Conservation (phyloP, 148 eudicot species). For the Pharnaceum exiguum region DNA sequence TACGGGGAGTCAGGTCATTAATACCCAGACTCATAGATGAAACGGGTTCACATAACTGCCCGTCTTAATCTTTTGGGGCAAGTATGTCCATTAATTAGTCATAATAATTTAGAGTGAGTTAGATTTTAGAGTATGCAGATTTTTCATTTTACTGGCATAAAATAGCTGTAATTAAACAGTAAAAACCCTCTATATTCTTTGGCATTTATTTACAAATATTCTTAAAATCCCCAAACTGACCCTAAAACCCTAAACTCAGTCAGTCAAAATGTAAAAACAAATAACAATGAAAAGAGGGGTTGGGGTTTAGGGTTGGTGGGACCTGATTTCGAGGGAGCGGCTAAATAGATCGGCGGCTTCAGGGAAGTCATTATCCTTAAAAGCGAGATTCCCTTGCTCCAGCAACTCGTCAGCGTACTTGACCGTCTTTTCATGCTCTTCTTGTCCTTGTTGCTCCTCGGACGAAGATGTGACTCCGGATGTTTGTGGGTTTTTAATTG, state of each 20-base stretch:
- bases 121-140: no score
- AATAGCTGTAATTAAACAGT: not conserved
- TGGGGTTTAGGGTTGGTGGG: not conserved
- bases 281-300: not conserved
- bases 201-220: not conserved
- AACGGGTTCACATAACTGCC: no score
- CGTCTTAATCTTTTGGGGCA: no score
- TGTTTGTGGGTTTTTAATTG: conserved; percentile 31
- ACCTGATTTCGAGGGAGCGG: conserved; percentile 98
- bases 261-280: not conserved
- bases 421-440: conserved; percentile 40
- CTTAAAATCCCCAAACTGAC: not conserved
- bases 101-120: no score
- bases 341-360: conserved; percentile 84
- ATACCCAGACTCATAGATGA: no score
- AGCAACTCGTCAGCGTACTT: conserved; percentile 59
- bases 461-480: conserved; percentile 26
- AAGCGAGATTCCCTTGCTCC: conserved; percentile 49
- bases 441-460: conserved; percentile 4
- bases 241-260: conserved; percentile 6
- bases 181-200: not conserved
- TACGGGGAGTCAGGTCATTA: no score
- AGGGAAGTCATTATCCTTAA: conserved; percentile 51
- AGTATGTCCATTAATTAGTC: no score
- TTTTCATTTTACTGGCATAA: not conserved